Evolutionary conservation across 2,329 filamentous ascomycete species (phyloP), one percentile per base, ranked within the genome.

Genomic region (Neonectria coccinea): DNA sequence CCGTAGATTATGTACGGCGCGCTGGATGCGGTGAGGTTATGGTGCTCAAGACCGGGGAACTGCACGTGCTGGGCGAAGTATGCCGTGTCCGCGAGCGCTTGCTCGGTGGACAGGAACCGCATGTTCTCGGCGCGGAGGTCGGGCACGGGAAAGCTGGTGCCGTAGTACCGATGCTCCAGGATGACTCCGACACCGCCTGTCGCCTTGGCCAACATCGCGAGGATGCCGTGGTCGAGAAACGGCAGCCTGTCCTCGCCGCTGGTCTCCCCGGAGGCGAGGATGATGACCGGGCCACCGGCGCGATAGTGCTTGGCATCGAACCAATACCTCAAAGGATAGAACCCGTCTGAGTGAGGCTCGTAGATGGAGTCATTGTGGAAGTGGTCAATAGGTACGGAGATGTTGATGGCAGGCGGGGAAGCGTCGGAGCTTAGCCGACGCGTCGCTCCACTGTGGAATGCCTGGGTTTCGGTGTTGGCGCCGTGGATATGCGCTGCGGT

Each of bases 161-260:
- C 93, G 74, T 97, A 97, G 82, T 97, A 97, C 31, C 93, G 88
- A 74, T 97, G 93, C 80, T 97, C 93, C 3, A 97, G 85, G 51
- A 97, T 86, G 2, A 97, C 91, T 3, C 90, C 92, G 27, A 97
- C 80, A 1, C 93, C 93, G 61, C 89, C 82, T 0, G 91, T 92
- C 1, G 90, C 91, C 70, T 90, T 81, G 4, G 90, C 86, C 18
- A 97, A 83, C 68, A 92, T 85, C 39, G 89, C 84, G 0, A 93
- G 83, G 56, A 97, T 91, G 56, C 93, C 93, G 76, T 96, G 92
- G 69, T 94, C 88, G 10, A 97, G 80, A 74, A 86, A 95, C 0
- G 86, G 85, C 18, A 97, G 80, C 14, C 92, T 85, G 33, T 77
- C 87, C n/a, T 77, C 79, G 9, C 85, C 91, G 64, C 81, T 80